These are phyloP conservation scores for Podaxis sp. DNA, from an alignment of 768 basidiomycete genomes.

Conservation along the genomic window DNA sequence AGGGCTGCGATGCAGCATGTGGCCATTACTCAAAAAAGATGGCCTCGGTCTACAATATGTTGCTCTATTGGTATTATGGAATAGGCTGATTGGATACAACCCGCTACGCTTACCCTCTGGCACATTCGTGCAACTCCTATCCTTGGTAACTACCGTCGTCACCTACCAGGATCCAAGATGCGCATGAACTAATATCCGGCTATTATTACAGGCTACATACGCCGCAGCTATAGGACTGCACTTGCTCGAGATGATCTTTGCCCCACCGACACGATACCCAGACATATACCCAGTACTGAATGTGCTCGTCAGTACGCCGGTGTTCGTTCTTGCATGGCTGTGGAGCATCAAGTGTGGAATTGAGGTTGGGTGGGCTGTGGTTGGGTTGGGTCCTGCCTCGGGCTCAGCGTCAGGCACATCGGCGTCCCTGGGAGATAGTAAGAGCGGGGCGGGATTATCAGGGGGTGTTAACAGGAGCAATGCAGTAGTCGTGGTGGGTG, in stretches of 20 bases:
- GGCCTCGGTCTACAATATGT: slow-evolving; percentile 74
- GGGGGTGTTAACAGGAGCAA: neutral
- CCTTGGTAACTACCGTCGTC: slow-evolving; percentile 36
- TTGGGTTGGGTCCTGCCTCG: slow-evolving; percentile 36
- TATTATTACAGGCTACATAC: slow-evolving; percentile 45
- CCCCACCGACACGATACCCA: slow-evolving; percentile 74
- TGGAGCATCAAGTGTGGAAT: slow-evolving; percentile 85
- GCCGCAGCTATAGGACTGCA: slow-evolving; percentile 52
- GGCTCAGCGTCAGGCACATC: neutral
- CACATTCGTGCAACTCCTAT: slow-evolving; percentile 50
- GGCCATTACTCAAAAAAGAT: slow-evolving; percentile 81
- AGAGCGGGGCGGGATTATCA: neutral
- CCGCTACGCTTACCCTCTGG: slow-evolving; percentile 45
- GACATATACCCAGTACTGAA: slow-evolving; percentile 86
- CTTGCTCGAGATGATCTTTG: slow-evolving; percentile 52
- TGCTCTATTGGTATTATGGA: slow-evolving; percentile 71
- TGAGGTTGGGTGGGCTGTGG: slow-evolving; percentile 77
- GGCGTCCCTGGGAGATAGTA: neutral
- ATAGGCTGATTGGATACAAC: slow-evolving; percentile 74
- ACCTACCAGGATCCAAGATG: slow-evolving; percentile 7
- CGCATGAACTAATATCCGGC: slow-evolving; percentile 18
- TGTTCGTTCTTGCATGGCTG: slow-evolving; percentile 81
- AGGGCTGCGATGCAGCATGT: slow-evolving; percentile 62
- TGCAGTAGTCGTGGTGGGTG: neutral
- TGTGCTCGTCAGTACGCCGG: slow-evolving; percentile 71